A percentile compares a stretch with the other conserved stretches of the same genome.
Conservation (phyloP, 306 rosid species). For the Castanospermum australe region DNA sequence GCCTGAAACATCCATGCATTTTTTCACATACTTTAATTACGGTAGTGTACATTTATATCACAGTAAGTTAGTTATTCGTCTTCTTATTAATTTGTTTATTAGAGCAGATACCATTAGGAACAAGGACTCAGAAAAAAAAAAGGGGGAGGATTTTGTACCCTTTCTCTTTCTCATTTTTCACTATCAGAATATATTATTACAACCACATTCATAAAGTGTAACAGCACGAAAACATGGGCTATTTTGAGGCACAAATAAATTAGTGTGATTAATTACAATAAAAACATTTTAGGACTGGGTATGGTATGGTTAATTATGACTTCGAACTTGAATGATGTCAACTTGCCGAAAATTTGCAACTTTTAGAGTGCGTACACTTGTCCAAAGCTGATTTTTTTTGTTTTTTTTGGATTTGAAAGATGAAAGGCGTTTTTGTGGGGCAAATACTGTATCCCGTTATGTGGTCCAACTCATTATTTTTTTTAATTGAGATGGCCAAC, state of each 20-base stretch:
- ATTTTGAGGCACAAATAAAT: too few species aligned
- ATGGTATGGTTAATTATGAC: background rate
- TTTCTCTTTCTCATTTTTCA: too few species aligned
- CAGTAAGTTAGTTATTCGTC: background rate
- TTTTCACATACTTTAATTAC: background rate
- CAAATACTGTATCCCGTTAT: background rate
- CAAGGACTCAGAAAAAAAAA: background rate
- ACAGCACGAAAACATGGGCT: too few species aligned
- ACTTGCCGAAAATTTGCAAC: background rate
- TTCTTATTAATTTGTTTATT: background rate
- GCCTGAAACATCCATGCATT: slow-evolving; percentile 46
- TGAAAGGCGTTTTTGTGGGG: background rate
- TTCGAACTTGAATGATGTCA: slow-evolving; percentile 6
- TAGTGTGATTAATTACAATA: background rate
- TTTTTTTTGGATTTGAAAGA: too few species aligned
- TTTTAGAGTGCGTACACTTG: slow-evolving; percentile 5
- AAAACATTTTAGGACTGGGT: background rate
- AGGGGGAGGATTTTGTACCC: background rate
- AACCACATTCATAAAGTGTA: background rate
- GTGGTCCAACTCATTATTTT: background rate
- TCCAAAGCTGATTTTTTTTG: background rate
- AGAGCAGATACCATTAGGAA: background rate
- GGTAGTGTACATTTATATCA: background rate
- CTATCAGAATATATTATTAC: background rate
- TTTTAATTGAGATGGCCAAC: background rate